Conservation (phyloP, 805 yeast genomes). For the Gaillardinia entomophila region DNA sequence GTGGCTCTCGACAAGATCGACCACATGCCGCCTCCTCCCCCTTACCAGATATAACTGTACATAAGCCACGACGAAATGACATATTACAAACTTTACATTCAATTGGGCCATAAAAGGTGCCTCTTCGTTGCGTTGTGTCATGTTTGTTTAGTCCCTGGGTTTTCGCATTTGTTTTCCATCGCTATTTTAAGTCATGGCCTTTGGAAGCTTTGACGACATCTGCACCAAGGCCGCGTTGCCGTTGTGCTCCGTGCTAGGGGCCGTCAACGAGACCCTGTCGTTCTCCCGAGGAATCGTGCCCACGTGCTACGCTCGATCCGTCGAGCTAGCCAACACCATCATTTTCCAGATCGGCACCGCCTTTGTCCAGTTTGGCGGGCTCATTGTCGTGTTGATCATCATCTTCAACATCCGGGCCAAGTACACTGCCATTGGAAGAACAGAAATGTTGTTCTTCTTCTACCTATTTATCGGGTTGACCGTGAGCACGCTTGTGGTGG, state of each 20-base stretch:
- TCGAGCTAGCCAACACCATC: constrained; percentile 84
- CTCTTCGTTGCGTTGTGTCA: background rate
- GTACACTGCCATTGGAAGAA: constrained; percentile 91
- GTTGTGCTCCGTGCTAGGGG: constrained; percentile 67
- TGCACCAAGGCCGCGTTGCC: constrained; percentile 73
- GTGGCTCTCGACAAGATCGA: constrained; percentile 7
- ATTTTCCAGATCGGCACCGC: constrained; percentile 87
- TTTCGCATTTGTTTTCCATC: background rate
- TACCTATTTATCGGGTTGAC: constrained; percentile 53
- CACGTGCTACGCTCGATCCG: constrained; percentile 77
- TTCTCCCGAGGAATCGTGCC: constrained; percentile 63
- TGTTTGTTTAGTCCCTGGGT: background rate
- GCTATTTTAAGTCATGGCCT: constrained; percentile 41
- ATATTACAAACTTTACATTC: background rate
- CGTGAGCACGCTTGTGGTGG: constrained; percentile 69
- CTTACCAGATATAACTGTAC: constrained; percentile 13
- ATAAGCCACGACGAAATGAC: background rate
- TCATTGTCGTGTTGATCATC: constrained; percentile 61
- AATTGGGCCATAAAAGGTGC: too few species aligned
- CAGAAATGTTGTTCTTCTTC: constrained; percentile 75
- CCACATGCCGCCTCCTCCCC: constrained; percentile 17
- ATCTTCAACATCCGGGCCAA: constrained; percentile 73
- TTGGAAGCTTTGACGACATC: constrained; percentile 59
- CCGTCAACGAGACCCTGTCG: constrained; percentile 29
- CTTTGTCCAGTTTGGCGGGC: constrained; percentile 72